These are phyloP conservation scores for Penicillium sp. DNA, from an alignment of 2,329 filamentous ascomycete species.

Conservation along the genomic window DNA sequence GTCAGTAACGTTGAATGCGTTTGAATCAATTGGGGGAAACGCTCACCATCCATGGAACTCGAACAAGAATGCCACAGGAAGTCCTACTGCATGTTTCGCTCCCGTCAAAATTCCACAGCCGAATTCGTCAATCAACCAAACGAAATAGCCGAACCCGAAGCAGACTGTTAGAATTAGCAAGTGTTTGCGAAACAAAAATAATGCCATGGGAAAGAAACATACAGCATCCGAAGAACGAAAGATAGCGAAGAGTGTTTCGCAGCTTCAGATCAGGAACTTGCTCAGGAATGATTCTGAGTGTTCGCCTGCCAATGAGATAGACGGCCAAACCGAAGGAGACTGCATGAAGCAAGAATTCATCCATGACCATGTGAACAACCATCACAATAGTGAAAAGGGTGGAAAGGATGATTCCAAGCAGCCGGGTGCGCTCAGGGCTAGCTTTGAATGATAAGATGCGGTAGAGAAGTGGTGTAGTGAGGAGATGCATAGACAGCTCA, in stretches of 20 bases:
- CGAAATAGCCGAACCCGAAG: constrained; percentile 44
- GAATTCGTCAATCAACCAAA: constrained; percentile 48
- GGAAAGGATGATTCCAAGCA: constrained; percentile 25
- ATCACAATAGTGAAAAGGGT: constrained; percentile 39
- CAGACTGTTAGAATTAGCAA: constrained; percentile 26
- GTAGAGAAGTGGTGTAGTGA: constrained; percentile 48
- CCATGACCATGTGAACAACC: constrained; percentile 49
- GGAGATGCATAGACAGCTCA: constrained; percentile 49
- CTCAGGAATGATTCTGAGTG: constrained; percentile 36
- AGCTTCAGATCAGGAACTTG: constrained; percentile 34
- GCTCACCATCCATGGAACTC: constrained; percentile 51
- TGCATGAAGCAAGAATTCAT: constrained; percentile 49
- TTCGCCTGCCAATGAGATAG: constrained; percentile 38
- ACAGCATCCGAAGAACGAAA: constrained; percentile 32
- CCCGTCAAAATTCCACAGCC: constrained; percentile 36
- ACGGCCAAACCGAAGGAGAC: constrained; percentile 41
- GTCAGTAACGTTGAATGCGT: background rate
- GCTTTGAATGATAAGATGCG: constrained; percentile 44
- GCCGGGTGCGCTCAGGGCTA: constrained; percentile 27
- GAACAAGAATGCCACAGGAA: constrained; percentile 45
- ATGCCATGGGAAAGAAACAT: constrained; percentile 1
- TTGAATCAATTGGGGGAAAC: background rate
- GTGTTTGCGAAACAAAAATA: background rate
- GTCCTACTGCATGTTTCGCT: constrained; percentile 34
- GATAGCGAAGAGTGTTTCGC: constrained; percentile 22